phyloP scores from a whole-genome alignment of 1,139 yeast genomes.

The Kodamaea sp. region DNA sequence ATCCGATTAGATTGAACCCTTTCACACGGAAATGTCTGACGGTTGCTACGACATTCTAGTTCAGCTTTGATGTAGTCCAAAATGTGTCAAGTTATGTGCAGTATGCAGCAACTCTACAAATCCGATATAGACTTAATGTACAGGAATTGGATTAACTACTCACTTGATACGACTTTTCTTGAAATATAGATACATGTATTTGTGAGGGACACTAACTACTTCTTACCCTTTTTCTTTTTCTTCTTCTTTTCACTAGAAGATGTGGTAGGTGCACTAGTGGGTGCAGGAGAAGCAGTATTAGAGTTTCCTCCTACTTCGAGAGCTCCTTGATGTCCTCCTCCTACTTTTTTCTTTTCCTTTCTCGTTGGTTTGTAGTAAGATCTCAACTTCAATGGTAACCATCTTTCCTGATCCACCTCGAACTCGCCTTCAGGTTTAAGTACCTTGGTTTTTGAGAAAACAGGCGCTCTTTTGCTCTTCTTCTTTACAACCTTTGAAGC shows the following conservation, averaged over 20 bases:
- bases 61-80: too few species aligned
- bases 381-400: slow-evolving; percentile 88
- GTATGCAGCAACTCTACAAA: too few species aligned
- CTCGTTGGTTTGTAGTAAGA: slow-evolving; percentile 79
- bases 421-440: slow-evolving; percentile 34
- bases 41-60: too few species aligned
- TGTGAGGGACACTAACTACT: slow-evolving; percentile 26
- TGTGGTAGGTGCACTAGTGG: slow-evolving; percentile 21
- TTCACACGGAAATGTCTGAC: too few species aligned
- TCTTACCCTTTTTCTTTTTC: slow-evolving; percentile 54
- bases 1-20: too few species aligned
- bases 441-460: slow-evolving; percentile 40
- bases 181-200: too few species aligned
- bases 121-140: too few species aligned
- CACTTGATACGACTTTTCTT: too few species aligned
- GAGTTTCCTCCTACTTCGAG: slow-evolving; percentile 50
- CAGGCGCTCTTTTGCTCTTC: slow-evolving; percentile 32
- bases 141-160: too few species aligned
- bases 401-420: slow-evolving; percentile 61
- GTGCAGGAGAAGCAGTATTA: slow-evolving; percentile 17
- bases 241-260: slow-evolving; percentile 37
- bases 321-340: slow-evolving; percentile 71
- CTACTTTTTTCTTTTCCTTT: slow-evolving; percentile 54
- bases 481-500: slow-evolving; percentile 25
- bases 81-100: too few species aligned